These are phyloP conservation scores for Passiflora organensis DNA, from an alignment of 345 rosid species.

Conservation along the genomic window DNA sequence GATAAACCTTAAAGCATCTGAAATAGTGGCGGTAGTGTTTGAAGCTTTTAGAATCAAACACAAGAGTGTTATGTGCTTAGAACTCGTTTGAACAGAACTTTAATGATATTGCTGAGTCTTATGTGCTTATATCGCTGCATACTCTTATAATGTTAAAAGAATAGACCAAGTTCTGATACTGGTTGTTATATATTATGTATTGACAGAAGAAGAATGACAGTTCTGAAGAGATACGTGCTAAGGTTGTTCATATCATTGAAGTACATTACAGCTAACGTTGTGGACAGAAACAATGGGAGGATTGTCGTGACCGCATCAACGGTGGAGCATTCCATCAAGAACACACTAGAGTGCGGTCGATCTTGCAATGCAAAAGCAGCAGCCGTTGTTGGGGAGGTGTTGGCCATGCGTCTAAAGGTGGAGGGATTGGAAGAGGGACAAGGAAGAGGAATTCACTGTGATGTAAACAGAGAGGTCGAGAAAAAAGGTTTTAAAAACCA, in stretches of 20 bases:
- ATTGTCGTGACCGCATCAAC: slow-evolving; percentile 68
- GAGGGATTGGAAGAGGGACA: slow-evolving; percentile 79
- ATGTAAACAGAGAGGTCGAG: slow-evolving; percentile 68
- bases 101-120: too few species aligned
- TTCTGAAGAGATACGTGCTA: slow-evolving; percentile 58
- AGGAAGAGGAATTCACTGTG: slow-evolving; percentile 67
- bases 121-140: too few species aligned
- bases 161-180: too few species aligned
- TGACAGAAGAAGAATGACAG: slow-evolving; percentile 37
- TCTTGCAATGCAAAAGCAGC: slow-evolving; percentile 84
- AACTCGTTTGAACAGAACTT: too few species aligned
- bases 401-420: slow-evolving; percentile 75
- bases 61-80: too few species aligned
- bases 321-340: slow-evolving; percentile 71
- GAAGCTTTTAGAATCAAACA: not conserved
- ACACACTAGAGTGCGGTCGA: slow-evolving; percentile 67
- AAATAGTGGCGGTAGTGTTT: not conserved
- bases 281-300: slow-evolving; percentile 78
- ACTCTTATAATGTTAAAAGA: too few species aligned
- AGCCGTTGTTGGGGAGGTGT: slow-evolving; percentile 64
- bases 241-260: slow-evolving; percentile 67
- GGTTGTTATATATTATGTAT: too few species aligned
- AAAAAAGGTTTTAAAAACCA: slow-evolving; percentile 71
- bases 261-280: slow-evolving; percentile 71
- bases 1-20: too few species aligned